These are phyloP conservation scores for Pythium brachiatum DNA, from an alignment of 352 stramenopile species.

Conservation along the genomic window DNA sequence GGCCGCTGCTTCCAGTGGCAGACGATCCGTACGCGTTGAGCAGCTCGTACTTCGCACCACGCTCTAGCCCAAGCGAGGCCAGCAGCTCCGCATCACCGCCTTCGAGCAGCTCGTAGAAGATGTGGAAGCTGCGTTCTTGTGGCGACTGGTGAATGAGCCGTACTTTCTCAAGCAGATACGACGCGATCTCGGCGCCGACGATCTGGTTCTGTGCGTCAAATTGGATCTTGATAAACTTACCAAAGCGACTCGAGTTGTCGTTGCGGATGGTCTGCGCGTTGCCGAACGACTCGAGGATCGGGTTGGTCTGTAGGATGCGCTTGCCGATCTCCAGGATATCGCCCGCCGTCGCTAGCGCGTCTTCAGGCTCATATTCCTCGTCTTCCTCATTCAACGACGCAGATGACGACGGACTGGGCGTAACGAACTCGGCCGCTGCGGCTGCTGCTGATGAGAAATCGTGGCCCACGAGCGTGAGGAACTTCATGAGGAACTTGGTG, in stretches of 20 bases:
- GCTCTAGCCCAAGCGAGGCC: constrained; percentile 56
- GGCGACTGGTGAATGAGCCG: constrained; percentile 91
- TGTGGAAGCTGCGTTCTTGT: constrained; percentile 93
- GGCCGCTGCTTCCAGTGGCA: constrained; percentile 39
- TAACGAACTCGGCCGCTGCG: not conserved
- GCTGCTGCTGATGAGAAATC: constrained; percentile 24
- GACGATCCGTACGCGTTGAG: constrained; percentile 81
- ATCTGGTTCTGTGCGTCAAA: constrained; percentile 83
- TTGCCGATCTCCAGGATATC: constrained; percentile 73
- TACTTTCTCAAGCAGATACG: constrained; percentile 97
- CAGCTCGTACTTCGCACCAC: constrained; percentile 80
- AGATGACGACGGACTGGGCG: not conserved
- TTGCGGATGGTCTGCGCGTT: constrained; percentile 97
- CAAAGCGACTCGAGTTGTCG: constrained; percentile 95
- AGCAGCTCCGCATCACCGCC: constrained; percentile 65
- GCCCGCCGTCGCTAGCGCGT: constrained; percentile 20
- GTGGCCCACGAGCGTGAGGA: constrained; percentile 88
- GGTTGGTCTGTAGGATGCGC: constrained; percentile 95
- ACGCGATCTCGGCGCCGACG: constrained; percentile 92
- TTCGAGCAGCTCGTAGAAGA: constrained; percentile 95
- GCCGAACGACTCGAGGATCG: constrained; percentile 96
- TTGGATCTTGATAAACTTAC: constrained; percentile 96
- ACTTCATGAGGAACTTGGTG: constrained; percentile 96
- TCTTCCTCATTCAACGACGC: not conserved
- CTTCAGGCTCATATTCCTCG: constrained; percentile 14